A percentile compares a stretch with the other conserved stretches of the same genome.
Evolutionary conservation across 1,284 basidiomycete genomes (phyloP).

Genomic region (Cystobasidiaceae sp.): DNA sequence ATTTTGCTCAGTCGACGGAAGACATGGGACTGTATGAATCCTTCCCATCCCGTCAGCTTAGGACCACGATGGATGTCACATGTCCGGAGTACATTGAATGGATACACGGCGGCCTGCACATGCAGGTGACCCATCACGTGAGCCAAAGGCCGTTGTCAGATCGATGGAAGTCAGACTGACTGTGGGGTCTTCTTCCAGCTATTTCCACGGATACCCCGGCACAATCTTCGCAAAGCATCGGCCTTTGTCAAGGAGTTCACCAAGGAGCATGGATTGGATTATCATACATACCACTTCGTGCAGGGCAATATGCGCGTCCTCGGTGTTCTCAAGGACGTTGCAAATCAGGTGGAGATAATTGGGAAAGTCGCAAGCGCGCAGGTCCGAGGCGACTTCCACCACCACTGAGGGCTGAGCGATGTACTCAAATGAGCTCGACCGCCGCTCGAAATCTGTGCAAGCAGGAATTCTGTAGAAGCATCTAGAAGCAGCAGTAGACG

Average conservation of each 20-base stretch:
- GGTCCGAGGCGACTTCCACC: constrained; percentile 45
- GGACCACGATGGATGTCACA: constrained; percentile 92
- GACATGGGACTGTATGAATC: constrained; percentile 87
- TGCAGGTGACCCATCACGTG: constrained; percentile 89
- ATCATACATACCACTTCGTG: constrained; percentile 84
- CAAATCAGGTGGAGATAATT: constrained; percentile 71
- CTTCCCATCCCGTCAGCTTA: constrained; percentile 85
- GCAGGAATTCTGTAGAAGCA: too few relatives aligned
- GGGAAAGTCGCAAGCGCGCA: constrained; percentile 60
- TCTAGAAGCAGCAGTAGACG: too few relatives aligned
- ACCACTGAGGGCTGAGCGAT: constrained; percentile 8
- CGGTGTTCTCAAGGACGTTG: constrained; percentile 69
- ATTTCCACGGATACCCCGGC: constrained; percentile 89
- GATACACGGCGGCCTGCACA: constrained; percentile 85
- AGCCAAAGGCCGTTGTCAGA: neutral
- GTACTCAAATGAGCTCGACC: too few relatives aligned
- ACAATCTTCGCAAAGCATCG: constrained; percentile 80
- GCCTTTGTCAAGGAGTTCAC: constrained; percentile 79
- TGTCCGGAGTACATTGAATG: constrained; percentile 79
- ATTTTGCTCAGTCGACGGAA: constrained; percentile 90
- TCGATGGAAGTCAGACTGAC: too few relatives aligned
- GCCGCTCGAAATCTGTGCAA: too few relatives aligned
- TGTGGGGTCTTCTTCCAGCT: too few relatives aligned
- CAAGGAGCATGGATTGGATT: constrained; percentile 69
- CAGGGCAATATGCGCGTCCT: constrained; percentile 74